phyloP scores from a whole-genome alignment of 805 yeast species.

The Saccharomyces cerevisiae region DNA sequence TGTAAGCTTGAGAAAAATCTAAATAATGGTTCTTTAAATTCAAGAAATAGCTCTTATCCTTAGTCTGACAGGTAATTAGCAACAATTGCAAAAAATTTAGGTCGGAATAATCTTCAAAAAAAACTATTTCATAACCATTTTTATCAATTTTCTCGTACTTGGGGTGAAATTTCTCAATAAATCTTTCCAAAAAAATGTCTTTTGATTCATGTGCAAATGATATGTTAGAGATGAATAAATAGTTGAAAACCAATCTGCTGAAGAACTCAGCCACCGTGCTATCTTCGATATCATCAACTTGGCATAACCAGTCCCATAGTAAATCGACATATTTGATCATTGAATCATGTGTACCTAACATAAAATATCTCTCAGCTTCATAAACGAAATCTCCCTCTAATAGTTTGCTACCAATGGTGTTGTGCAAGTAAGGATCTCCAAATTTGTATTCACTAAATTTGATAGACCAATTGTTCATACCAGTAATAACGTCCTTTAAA shows the following conservation, averaged over 20 bases:
- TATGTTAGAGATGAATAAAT: conserved; percentile 57
- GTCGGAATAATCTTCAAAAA: conserved; percentile 38
- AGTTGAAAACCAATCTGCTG: conserved; percentile 66
- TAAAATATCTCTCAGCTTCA: conserved; percentile 66
- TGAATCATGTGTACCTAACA: conserved; percentile 57
- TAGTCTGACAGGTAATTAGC: conserved; percentile 48
- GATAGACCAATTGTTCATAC: conserved; percentile 58
- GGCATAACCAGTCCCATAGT: conserved; percentile 39
- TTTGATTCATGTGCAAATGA: conserved; percentile 45
- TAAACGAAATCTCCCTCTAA: conserved; percentile 42
- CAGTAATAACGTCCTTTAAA: conserved; percentile 57
- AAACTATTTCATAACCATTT: conserved; percentile 29
- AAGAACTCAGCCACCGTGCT: conserved; percentile 30
- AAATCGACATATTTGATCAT: conserved; percentile 39
- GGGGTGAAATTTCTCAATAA: conserved; percentile 20
- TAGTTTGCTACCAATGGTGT: conserved; percentile 62
- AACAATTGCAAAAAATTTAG: conserved; percentile 66
- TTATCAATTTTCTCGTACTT: conserved; percentile 23
- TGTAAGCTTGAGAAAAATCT: conserved; percentile 16
- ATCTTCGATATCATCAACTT: conserved; percentile 11
- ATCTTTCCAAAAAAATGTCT: conserved; percentile 30
- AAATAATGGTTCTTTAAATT: conserved; percentile 47
- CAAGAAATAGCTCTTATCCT: conserved; percentile 44
- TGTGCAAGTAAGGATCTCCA: conserved; percentile 74
- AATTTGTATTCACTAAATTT: conserved; percentile 41